A percentile compares a stretch with the other conserved stretches of the same genome.
phyloP scores from a whole-genome alignment of 176 grass and related monocot species.

The Oryza brachyantha region DNA sequence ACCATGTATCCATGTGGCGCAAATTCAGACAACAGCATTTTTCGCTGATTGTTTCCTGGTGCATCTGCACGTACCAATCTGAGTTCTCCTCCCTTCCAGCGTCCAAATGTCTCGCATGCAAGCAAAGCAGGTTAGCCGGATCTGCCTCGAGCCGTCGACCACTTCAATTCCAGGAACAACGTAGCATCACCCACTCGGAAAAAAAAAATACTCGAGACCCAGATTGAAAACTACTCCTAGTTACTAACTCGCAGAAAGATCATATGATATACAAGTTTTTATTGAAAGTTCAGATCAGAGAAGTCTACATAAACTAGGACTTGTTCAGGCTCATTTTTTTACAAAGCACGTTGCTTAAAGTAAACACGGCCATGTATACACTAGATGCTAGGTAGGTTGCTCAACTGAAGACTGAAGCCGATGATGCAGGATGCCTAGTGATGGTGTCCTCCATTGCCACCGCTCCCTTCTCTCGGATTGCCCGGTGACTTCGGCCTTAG shows the following conservation, averaged over 20 bases:
- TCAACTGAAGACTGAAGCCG: not conserved
- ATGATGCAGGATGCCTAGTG: constrained; percentile 8
- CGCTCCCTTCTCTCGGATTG: constrained; percentile 28
- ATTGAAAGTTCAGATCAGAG: not conserved
- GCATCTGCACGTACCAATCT: not conserved
- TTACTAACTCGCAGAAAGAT: not conserved
- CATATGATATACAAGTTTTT: not conserved
- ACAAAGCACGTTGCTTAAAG: not conserved
- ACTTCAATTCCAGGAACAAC: not conserved
- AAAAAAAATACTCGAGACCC: not conserved
- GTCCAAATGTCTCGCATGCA: not conserved
- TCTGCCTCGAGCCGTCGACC: not conserved
- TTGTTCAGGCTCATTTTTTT: not conserved
- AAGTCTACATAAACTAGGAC: not conserved
- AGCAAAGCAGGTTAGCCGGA: not conserved
- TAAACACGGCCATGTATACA: not conserved
- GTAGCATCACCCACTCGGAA: not conserved
- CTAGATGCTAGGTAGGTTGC: not conserved
- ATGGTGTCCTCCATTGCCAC: constrained; percentile 31
- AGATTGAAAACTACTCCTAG: not conserved
- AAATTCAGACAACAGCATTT: not conserved
- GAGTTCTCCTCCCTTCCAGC: not conserved
- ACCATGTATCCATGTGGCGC: not conserved
- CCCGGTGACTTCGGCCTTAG: not conserved
- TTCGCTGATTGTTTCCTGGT: not conserved